Evolutionary conservation across 805 yeast species (phyloP), one percentile per base, ranked within the genome.

Genomic region (Clavispora carvajalis): DNA sequence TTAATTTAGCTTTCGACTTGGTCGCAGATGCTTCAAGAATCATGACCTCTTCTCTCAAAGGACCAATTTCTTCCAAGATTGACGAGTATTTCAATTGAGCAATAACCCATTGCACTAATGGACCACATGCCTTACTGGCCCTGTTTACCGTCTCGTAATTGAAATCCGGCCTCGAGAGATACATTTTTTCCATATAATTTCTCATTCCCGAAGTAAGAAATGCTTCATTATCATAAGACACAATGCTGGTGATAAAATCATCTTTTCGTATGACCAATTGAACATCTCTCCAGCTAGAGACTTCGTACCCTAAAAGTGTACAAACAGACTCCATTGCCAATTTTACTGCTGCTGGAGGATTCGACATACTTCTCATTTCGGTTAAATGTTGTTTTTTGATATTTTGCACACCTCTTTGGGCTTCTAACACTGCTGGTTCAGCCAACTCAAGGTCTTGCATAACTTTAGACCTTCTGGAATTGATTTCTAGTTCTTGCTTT

Each of bases 51-150:
- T 67, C 67, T 41, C 80, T 66, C 50, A 91, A 60, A 0, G 98
- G 98, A 1, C 78, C 84, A 19, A 91, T 75, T 37, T 71, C 74
- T 26, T 84, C 83, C 33, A 87, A 63, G 17, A 89, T 83, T 1
- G 76, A 54, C 0, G 91, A 76, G 54, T 83, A 91, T n/a, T 72
- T 66, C n/a, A 89, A 68, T 48, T 91, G 97, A 0, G 98, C 97
- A 39, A 73, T 72, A 0, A 89, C 90, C 98, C 98, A 91, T 45
- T 80, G 81, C 15, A 85, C 55, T 25, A 91, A 64, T 0, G 98
- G 98, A 0, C 96, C 98, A 65, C 97, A 88, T 0, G 97, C 97
- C 54, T 85, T 88, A 59, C 95, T 84, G 4, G 98, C 98, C 29
- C 97, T 69, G 51, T 85, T 77, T 0, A 87, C 95, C 0, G 85